Conservation (phyloP, 352 stramenopile species). For the Pythium myriotylum region DNA sequence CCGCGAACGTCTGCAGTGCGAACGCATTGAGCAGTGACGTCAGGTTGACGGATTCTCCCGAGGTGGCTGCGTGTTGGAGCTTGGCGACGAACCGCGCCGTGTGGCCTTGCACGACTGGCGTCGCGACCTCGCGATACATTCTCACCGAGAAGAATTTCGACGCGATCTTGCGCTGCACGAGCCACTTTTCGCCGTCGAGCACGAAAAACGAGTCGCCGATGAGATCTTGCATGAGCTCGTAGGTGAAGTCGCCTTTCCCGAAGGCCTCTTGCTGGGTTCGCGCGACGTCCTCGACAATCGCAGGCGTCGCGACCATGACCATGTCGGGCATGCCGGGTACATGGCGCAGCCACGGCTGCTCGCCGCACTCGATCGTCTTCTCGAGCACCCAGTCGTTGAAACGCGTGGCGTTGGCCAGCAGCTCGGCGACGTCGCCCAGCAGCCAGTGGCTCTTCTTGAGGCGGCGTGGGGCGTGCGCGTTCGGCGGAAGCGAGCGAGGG, state of each 20-base stretch:
- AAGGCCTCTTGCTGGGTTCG: constrained; percentile 24
- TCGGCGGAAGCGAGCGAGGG: not conserved
- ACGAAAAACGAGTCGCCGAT: constrained; percentile 26
- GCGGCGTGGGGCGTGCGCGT: not conserved
- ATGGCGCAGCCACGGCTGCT: constrained; percentile 14
- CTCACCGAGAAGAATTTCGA: constrained; percentile 2
- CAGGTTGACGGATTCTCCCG: constrained; percentile 7
- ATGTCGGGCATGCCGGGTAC: constrained; percentile 18
- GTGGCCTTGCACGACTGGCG: not conserved
- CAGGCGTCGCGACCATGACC: constrained; percentile 20
- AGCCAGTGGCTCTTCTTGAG: constrained; percentile 2
- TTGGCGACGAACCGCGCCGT: not conserved
- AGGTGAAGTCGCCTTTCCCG: constrained; percentile 15
- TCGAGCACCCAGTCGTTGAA: constrained; percentile 20
- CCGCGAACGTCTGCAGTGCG: constrained; percentile 29
- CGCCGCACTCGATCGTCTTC: constrained; percentile 10
- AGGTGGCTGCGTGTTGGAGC: not conserved
- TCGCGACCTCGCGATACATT: constrained; percentile 12
- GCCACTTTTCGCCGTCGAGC: constrained; percentile 20
- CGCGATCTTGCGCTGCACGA: constrained; percentile 24
- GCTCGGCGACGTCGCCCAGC: constrained; percentile 11
- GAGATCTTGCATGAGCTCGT: constrained; percentile 15
- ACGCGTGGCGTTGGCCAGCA: constrained; percentile 7
- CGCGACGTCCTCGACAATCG: constrained; percentile 23
- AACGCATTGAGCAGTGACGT: constrained; percentile 21